Percentiles rank a stretch among this genome's conserved stretches.
phyloP scores from a whole-genome alignment of 805 yeast species.

The Cyberlindnera amylophila region DNA sequence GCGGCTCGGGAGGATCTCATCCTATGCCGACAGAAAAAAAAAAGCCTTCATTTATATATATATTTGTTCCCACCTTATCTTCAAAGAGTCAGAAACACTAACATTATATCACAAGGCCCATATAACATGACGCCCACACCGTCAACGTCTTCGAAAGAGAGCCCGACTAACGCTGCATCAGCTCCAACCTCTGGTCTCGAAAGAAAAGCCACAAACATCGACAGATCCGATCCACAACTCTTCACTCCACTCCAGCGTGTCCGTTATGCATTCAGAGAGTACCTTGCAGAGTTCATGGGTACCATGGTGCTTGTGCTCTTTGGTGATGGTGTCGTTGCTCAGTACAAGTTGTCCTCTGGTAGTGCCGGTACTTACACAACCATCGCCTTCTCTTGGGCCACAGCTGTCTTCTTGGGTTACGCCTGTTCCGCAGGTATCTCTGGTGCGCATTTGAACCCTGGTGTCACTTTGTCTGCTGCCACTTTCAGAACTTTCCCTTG shows the following conservation, averaged over 20 bases:
- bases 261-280: slow-evolving; percentile 38
- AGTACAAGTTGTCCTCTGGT: slow-evolving; percentile 35
- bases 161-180: slow-evolving; percentile 13
- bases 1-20: background rate
- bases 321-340: slow-evolving; percentile 50
- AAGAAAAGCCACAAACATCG: slow-evolving; percentile 23
- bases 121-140: background rate
- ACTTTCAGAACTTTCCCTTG: slow-evolving; percentile 50
- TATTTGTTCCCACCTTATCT: no score
- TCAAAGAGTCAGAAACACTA: no score
- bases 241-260: slow-evolving; percentile 24
- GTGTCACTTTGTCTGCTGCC: slow-evolving; percentile 45
- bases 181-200: slow-evolving; percentile 30
- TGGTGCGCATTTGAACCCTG: slow-evolving; percentile 58
- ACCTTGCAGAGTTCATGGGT: slow-evolving; percentile 50
- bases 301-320: slow-evolving; percentile 41
- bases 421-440: slow-evolving; percentile 50
- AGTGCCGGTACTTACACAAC: slow-evolving; percentile 39
- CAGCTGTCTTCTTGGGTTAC: slow-evolving; percentile 50
- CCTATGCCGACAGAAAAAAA: background rate
- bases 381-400: slow-evolving; percentile 49
- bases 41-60: no score
- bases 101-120: background rate
- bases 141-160: background rate
- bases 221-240: slow-evolving; percentile 11